Evolutionary conservation across 139 green algal genomes (phyloP).

Genomic region (Haematococcus sp.): DNA sequence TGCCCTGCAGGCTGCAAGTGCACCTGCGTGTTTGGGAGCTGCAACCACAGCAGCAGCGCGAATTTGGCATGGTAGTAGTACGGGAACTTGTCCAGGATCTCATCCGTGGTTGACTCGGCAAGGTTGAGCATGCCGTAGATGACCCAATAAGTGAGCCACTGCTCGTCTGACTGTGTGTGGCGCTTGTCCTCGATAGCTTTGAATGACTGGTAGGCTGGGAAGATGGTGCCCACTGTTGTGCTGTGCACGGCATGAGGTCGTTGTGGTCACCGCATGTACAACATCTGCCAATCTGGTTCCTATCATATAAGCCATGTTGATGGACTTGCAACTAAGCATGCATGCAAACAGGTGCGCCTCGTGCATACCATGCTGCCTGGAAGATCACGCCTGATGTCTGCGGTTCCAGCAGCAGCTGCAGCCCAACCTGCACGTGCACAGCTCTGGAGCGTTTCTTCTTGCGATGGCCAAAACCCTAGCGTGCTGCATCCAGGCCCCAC

Average conservation of each 20-base stretch:
- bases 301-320: no score
- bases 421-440: constrained; percentile 4
- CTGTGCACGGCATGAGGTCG: not conserved
- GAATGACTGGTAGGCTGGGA: constrained; percentile 11
- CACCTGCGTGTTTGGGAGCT: constrained; percentile 35
- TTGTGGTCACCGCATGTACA: no score
- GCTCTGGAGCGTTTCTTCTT: no score
- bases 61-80: constrained; percentile 60
- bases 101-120: constrained; percentile 10
- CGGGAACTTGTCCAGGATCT: constrained; percentile 30
- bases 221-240: constrained; percentile 17
- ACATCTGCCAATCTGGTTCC: no score
- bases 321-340: no score
- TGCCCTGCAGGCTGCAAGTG: not conserved
- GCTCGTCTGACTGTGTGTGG: not conserved
- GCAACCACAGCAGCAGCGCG: constrained; percentile 58
- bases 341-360: no score
- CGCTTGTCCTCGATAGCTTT: constrained; percentile 18
- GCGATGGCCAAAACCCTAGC: no score
- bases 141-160: constrained; percentile 32
- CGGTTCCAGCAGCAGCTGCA: constrained; percentile 7
- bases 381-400: constrained; percentile 1
- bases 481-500: no score
- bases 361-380: not conserved
- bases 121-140: constrained; percentile 14